These are phyloP conservation scores for Flaveria trinervia DNA, from an alignment of 129 eudicot genomes.

Conservation along the genomic window DNA sequence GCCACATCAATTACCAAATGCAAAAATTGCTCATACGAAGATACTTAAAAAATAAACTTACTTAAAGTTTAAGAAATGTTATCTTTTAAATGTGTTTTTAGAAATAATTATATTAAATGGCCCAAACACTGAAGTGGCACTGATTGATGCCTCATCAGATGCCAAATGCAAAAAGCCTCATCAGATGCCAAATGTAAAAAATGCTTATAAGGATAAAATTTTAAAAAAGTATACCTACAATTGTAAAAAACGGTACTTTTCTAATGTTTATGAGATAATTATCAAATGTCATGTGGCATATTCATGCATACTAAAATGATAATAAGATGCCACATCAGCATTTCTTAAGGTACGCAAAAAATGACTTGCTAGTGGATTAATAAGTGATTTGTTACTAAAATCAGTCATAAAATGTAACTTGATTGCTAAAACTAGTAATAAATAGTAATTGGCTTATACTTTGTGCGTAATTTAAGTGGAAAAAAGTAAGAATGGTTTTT, in stretches of 20 bases:
- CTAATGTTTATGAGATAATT: not conserved
- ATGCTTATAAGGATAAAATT: not conserved
- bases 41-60: not conserved
- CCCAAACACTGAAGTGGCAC: not conserved
- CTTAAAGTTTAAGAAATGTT: not conserved
- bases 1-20: not conserved
- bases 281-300: not conserved
- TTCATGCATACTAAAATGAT: not conserved
- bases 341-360: not conserved
- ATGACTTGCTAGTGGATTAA: not conserved
- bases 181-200: not conserved
- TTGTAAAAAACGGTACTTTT: not conserved
- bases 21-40: not conserved
- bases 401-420: not conserved
- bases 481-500: not conserved
- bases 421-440: not conserved
- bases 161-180: not conserved
- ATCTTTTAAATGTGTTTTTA: not conserved
- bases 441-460: not conserved
- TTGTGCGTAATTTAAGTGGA: not conserved
- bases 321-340: not conserved
- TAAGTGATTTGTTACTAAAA: not conserved
- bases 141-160: not conserved
- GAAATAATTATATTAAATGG: not conserved
- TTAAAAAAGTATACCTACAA: not conserved